Conservation (phyloP, 2,329 filamentous ascomycete genomes). For the Coniochaeta pulveracea region DNA sequence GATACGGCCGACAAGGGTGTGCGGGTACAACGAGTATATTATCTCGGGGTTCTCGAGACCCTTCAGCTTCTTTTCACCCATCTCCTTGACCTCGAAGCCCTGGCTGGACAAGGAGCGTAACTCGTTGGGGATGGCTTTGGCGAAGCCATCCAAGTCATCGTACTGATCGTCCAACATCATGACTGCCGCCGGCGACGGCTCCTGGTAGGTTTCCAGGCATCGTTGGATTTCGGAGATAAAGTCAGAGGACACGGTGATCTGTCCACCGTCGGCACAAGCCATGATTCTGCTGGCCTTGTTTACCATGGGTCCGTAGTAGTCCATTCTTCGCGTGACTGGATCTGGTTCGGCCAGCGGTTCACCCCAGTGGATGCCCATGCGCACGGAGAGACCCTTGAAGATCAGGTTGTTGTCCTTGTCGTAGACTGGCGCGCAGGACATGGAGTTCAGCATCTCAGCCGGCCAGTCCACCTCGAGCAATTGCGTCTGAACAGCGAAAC, state of each 20-base stretch:
- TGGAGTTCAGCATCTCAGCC: constrained; percentile 77
- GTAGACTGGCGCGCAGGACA: constrained; percentile 69
- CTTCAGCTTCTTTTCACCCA: constrained; percentile 86
- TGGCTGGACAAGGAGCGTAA: constrained; percentile 77
- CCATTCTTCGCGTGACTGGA: constrained; percentile 94
- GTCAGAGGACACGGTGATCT: constrained; percentile 93
- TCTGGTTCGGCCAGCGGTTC: constrained; percentile 90
- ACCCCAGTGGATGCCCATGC: constrained; percentile 97
- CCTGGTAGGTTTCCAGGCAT: constrained; percentile 79
- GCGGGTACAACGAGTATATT: constrained; percentile 91
- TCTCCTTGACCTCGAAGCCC: constrained; percentile 93
- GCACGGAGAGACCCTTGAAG: constrained; percentile 86
- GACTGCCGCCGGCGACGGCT: constrained; percentile 61
- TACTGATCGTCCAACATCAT: constrained; percentile 51
- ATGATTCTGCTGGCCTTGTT: constrained; percentile 94
- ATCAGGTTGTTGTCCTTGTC: constrained; percentile 83
- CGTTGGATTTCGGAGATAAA: constrained; percentile 94
- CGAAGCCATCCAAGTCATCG: constrained; percentile 64
- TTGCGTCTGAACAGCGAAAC: constrained; percentile 82
- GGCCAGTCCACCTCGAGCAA: constrained; percentile 89
- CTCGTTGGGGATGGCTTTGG: constrained; percentile 74
- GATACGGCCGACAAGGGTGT: constrained; percentile 72
- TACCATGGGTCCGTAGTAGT: constrained; percentile 99
- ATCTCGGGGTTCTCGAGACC: constrained; percentile 95
- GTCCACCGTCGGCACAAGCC: constrained; percentile 86